A percentile compares a stretch with the other conserved stretches of the same genome.
phyloP scores from a whole-genome alignment of 2,329 filamentous ascomycete genomes.

The Ophiostoma australiae region DNA sequence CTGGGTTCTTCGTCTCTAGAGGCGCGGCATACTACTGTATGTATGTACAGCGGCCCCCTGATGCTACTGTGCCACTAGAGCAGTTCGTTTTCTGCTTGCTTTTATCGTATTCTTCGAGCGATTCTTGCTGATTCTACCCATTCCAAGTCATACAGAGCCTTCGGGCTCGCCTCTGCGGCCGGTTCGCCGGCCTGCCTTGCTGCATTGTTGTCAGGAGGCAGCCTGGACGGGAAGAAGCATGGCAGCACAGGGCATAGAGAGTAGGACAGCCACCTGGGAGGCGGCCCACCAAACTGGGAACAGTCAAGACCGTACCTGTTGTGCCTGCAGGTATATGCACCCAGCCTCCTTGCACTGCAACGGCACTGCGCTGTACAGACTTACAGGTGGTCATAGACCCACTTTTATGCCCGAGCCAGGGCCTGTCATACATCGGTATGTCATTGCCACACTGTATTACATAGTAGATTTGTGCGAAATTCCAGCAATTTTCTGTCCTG shows the following conservation, averaged over 20 bases:
- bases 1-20: not conserved
- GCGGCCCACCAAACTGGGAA: conserved; percentile 9
- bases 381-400: not conserved
- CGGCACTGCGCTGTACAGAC: not conserved
- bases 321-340: conserved; percentile 18
- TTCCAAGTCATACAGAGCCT: not conserved
- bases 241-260: not conserved
- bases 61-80: not conserved
- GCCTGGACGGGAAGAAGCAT: not conserved
- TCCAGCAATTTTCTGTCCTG: not conserved
- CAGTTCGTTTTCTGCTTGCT: no score
- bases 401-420: conserved; percentile 13
- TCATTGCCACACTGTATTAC: not conserved
- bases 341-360: conserved; percentile 19
- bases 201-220: not conserved
- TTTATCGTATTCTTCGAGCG: not conserved
- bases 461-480: not conserved
- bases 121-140: not conserved
- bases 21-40: not conserved
- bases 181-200: not conserved
- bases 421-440: not conserved
- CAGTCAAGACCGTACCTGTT: not conserved
- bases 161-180: conserved; percentile 15
- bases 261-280: not conserved
- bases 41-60: not conserved